phyloP scores from a whole-genome alignment of 177 flowering plant genomes.

The Tripterygium wilfordii region DNA sequence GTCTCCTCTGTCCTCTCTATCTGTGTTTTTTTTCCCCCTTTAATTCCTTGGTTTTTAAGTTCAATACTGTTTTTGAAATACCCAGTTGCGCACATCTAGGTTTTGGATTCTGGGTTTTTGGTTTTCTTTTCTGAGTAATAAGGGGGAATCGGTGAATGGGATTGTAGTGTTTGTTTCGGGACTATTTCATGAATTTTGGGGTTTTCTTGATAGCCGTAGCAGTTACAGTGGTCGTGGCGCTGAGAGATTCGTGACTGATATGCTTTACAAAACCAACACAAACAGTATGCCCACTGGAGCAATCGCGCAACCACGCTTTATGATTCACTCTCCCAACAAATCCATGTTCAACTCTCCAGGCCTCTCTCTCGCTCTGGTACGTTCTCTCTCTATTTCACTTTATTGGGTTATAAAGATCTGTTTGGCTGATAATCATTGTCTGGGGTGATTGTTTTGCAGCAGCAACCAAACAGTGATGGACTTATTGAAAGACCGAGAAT shows the following conservation, averaged over 20 bases:
- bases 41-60: background rate
- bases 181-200: conserved; percentile 94
- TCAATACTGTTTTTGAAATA: background rate
- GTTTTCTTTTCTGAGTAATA: too few species aligned
- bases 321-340: conserved; percentile 44
- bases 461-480: conserved; percentile 74
- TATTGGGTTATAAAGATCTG: background rate
- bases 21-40: conserved; percentile 9
- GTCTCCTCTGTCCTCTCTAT: conserved; percentile 54
- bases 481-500: conserved; percentile 42
- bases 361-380: conserved; percentile 92
- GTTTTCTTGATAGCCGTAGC: conserved; percentile 46
- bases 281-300: conserved; percentile 59
- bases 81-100: background rate
- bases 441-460: conserved; percentile 9
- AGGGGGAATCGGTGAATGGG: background rate
- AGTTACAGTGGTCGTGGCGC: conserved; percentile 36
- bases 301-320: conserved; percentile 50
- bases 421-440: conserved; percentile 1
- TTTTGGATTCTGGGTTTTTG: background rate
- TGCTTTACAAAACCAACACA: conserved; percentile 40
- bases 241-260: conserved; percentile 50
- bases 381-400: conserved; percentile 4
- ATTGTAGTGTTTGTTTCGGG: background rate
- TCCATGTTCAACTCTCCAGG: conserved; percentile 86